phyloP scores from a whole-genome alignment of 768 basidiomycete genomes.

The Tubosaeta sp. region DNA sequence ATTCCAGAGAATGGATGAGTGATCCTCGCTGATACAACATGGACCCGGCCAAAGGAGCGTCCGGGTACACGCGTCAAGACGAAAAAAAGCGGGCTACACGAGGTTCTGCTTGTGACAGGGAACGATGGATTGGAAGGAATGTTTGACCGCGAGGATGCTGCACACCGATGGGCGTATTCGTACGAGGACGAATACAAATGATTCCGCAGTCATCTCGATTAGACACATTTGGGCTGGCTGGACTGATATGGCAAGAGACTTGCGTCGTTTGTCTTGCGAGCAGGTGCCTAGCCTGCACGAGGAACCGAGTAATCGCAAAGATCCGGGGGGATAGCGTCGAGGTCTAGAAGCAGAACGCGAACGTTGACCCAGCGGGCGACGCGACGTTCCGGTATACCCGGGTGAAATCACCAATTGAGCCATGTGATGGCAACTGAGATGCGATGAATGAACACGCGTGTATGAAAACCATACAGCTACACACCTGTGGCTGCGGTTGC shows the following conservation, averaged over 20 bases:
- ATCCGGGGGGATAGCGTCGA: conserved; percentile 4
- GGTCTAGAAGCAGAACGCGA: conserved; percentile 7
- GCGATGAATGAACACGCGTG: background rate
- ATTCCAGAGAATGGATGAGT: conserved; percentile 4
- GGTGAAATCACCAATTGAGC: background rate
- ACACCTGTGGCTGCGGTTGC: background rate
- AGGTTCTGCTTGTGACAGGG: background rate
- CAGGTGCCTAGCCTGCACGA: background rate
- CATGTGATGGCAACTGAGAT: conserved; percentile 2
- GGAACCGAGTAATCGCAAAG: background rate
- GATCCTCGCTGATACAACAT: conserved; percentile 17
- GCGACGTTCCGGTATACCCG: background rate
- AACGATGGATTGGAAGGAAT: background rate
- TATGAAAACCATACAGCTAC: background rate
- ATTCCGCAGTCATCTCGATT: conserved; percentile 16
- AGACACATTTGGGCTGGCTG: background rate
- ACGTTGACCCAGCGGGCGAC: background rate
- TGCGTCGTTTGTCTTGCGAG: conserved; percentile 1
- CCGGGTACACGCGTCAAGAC: background rate
- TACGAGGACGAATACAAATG: background rate
- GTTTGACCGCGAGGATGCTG: background rate
- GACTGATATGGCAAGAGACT: conserved; percentile 8
- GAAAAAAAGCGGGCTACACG: background rate
- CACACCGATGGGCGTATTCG: background rate
- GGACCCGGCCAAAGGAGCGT: background rate